phyloP scores from a whole-genome alignment of 2,329 filamentous ascomycete species.

The Rutstroemia sp. region DNA sequence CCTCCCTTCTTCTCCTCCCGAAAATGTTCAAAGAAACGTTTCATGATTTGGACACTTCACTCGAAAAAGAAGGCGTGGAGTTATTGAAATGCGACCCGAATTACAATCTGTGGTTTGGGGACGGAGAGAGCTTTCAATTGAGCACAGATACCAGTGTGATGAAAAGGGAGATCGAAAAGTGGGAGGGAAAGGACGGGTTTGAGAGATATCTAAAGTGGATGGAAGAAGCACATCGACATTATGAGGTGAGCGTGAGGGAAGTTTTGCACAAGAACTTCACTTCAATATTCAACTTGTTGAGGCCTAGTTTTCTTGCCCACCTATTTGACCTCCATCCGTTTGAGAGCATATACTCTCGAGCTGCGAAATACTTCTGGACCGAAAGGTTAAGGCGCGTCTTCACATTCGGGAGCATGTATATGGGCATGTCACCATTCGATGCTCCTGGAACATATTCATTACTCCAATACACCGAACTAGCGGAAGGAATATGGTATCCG shows the following conservation, averaged over 20 bases:
- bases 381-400: slow-evolving; percentile 64
- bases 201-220: slow-evolving; percentile 61
- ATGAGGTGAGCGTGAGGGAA: slow-evolving; percentile 58
- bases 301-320: slow-evolving; percentile 50
- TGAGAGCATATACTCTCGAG: slow-evolving; percentile 60
- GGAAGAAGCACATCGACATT: slow-evolving; percentile 60
- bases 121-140: slow-evolving; percentile 55
- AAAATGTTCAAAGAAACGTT: slow-evolving; percentile 64
- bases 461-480: slow-evolving; percentile 67
- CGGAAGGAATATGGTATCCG: slow-evolving; percentile 72
- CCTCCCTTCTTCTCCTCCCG: slow-evolving; percentile 65
- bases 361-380: slow-evolving; percentile 60
- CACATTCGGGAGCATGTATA: slow-evolving; percentile 75
- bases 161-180: slow-evolving; percentile 65
- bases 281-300: slow-evolving; percentile 47
- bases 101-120: slow-evolving; percentile 67
- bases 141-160: slow-evolving; percentile 63
- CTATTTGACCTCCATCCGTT: slow-evolving; percentile 60
- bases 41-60: slow-evolving; percentile 57
- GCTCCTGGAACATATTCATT: slow-evolving; percentile 68
- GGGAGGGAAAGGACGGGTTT: slow-evolving; percentile 65
- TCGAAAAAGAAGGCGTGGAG: slow-evolving; percentile 58
- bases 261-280: slow-evolving; percentile 63
- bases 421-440: slow-evolving; percentile 74
- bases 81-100: slow-evolving; percentile 68